Percentiles rank a stretch among this genome's conserved stretches.
These are phyloP conservation scores for Flaveria robusta DNA, from an alignment of 129 eudicot genomes.

Conservation along the genomic window DNA sequence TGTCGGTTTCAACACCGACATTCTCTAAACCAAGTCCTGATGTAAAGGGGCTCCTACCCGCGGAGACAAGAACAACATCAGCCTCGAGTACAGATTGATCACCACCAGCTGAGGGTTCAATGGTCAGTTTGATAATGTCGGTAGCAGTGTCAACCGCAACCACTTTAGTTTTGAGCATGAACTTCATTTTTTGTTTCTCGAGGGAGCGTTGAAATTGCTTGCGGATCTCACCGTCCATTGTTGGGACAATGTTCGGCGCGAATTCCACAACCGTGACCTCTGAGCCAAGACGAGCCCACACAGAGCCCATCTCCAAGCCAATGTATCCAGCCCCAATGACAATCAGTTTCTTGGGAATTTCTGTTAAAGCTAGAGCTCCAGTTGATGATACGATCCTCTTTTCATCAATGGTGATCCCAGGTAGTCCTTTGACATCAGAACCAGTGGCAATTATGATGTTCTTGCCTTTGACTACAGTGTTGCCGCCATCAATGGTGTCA, in stretches of 20 bases:
- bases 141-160: constrained; percentile 69
- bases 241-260: constrained; percentile 22
- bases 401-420: constrained; percentile 33
- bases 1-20: constrained; percentile 80
- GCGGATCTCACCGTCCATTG: constrained; percentile 34
- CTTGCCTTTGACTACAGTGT: constrained; percentile 23
- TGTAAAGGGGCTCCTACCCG: constrained; percentile 78
- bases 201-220: constrained; percentile 83
- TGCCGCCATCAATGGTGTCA: constrained; percentile 22
- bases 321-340: constrained; percentile 33
- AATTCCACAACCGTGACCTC: constrained; percentile 30
- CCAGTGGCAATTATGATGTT: constrained; percentile 34
- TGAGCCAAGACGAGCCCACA: constrained; percentile 31
- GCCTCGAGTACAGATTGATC: constrained; percentile 81
- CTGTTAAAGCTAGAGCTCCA: constrained; percentile 27
- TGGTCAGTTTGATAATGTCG: constrained; percentile 57
- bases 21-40: constrained; percentile 71
- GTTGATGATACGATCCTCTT: constrained; percentile 30
- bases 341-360: constrained; percentile 20
- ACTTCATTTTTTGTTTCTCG: constrained; percentile 88
- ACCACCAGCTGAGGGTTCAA: constrained; percentile 94
- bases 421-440: constrained; percentile 29
- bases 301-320: constrained; percentile 33
- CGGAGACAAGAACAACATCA: constrained; percentile 84
- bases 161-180: constrained; percentile 87